Evolutionary conservation across 148 eudicot species (phyloP), one percentile per base, ranked within the genome.

Genomic region (Arctostaphylos glauca): DNA sequence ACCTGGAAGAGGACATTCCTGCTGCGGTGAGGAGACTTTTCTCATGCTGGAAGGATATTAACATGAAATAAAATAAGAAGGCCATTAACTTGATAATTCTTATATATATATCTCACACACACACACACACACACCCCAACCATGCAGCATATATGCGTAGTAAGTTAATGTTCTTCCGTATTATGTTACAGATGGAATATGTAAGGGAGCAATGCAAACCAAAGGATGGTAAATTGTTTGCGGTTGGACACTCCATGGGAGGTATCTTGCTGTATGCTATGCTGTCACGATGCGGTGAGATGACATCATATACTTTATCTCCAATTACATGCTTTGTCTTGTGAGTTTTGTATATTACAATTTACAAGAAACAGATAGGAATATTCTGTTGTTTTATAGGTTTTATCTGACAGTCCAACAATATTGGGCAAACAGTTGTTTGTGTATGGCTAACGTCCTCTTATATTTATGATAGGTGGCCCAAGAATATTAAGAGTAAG

Each of bases 221-320:
- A 3, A 91, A 88, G 79, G 98, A 95, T 91, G 94, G 92, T 68
- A 92, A 92, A 84, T 80, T 96, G 89, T 88, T 96, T 81, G 97
- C 98, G n/a, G 87, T 96, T 89, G 99, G 99, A 79, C 99, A 96
- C 81, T 96, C 99, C 70, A 96, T 96, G 98, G 99, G 99, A 60
- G 99, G 99, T 62, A 96, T 96, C 89, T 81, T 96, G 89, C 89
- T 96, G 78, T 96, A 94, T 87, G 94, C 97, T n/a, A 83, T 90
- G 92, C 91, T 94, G 25, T 93, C 98, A 80, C 90, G 85, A 89
- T 89, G 81, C 84, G 95, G 99, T 96, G 90, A 86, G 92, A 16
- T 79, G 55, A 38, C 53, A 79, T 74, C n/a, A 59, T 44, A 76
- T 68, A 54, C 5, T 50, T 73, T 50, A 78, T 59, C 52, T 41